Percentiles rank a stretch among this genome's conserved stretches.
phyloP scores from a whole-genome alignment of 805 yeast species.

The Saccharomycopsis sp. region DNA sequence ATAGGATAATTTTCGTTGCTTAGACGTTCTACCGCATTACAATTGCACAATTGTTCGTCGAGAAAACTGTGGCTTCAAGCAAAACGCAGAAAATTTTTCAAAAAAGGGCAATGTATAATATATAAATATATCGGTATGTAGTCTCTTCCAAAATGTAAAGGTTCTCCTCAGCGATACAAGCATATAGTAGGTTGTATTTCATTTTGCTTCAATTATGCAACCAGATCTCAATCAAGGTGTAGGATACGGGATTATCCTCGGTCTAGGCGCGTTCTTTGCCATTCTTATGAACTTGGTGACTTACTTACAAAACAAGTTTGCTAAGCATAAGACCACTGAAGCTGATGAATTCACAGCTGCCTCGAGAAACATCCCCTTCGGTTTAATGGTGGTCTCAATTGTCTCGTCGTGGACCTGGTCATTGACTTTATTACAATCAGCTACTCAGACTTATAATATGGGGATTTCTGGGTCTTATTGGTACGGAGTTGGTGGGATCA shows the following conservation, averaged over 20 bases:
- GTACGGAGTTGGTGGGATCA: conserved; percentile 26
- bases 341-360: conserved; percentile 41
- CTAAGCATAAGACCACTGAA: conserved; percentile 26
- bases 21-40: too few species aligned
- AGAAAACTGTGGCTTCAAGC: too few species aligned
- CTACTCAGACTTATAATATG: conserved; percentile 27
- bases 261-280: conserved; percentile 63
- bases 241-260: conserved; percentile 84
- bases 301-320: conserved; percentile 30
- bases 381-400: conserved; percentile 37
- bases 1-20: too few species aligned
- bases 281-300: conserved; percentile 36
- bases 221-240: conserved; percentile 61
- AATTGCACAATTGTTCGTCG: too few species aligned
- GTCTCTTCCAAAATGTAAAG: too few species aligned
- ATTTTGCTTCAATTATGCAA: too few species aligned
- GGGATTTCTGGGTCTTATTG: conserved; percentile 30
- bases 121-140: too few species aligned
- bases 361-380: conserved; percentile 37
- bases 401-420: conserved; percentile 38
- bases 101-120: too few species aligned
- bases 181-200: too few species aligned
- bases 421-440: conserved; percentile 28
- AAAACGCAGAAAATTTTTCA: too few species aligned
- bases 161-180: too few species aligned